Base-by-base conservation (phyloP, 345 rosid species). In the Pseudoturritis turrita region DNA sequence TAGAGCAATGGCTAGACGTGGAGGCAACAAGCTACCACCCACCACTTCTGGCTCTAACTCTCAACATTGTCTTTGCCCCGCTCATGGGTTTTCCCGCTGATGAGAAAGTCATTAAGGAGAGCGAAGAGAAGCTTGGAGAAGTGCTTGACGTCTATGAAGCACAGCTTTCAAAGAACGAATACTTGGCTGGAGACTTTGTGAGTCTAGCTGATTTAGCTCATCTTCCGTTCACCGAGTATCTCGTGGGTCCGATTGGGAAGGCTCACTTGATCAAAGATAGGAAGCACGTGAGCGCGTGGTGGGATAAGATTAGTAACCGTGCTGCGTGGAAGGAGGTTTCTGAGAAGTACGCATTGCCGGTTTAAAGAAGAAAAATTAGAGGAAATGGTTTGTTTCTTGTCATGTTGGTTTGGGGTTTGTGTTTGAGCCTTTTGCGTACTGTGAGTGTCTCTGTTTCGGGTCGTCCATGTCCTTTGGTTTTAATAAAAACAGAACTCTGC, bases 121-220 rank as follows among this genome's bases (percentile, higher is more conserved):
- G 80, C 3, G 93, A 90, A 65, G 86, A 83, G 54, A 90, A 86
- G 77, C 91, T 90, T 0, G 79, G 12, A 0, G 71, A 77, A 63
- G 88, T 83, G 7, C 69, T 89, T 64, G 91, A 88, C 36, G 28
- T 88, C 0, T 85, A 90, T 10, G 89, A 85, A 62, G 82, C 82
- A 41, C 85, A 85, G 77, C 87, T 90, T 1, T 85, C 91, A 0
- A 76, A 79, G 65, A 82, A 68, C 73, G 79, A 85, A 61, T 88
- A 90, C 77, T 70, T 86, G 18, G 94, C 83, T 7, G 90, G 93
- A 0, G 85, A 83, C 61, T 88, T 81, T 73, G 74, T 88, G 51
- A 85, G 88, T 81, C 75, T 88, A 11, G 91, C 96, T 25, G 91
- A 90, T 63, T 78, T 85, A 2, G 83, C 89, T 57, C 84, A 88